A percentile compares a stretch with the other conserved stretches of the same genome.
Evolutionary conservation across 1,284 basidiomycete species (phyloP).

Genomic region (Trichosporon sp.): DNA sequence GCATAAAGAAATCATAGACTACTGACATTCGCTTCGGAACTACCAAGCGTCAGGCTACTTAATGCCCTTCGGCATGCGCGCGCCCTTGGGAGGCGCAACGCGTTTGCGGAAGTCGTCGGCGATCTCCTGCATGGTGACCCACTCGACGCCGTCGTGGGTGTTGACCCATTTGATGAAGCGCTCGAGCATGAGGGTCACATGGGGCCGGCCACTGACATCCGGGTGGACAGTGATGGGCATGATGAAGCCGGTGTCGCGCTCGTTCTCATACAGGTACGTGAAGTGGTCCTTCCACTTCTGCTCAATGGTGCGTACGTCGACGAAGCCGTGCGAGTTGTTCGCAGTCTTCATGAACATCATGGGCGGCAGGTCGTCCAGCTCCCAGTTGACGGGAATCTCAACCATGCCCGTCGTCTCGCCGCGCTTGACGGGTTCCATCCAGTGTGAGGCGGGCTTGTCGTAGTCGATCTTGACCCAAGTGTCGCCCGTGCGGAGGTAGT

Average conservation of each 20-base stretch:
- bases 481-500: constrained; percentile 70
- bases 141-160: constrained; percentile 69
- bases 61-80: constrained; percentile 42
- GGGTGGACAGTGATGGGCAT: constrained; percentile 69
- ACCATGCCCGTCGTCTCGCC: constrained; percentile 71
- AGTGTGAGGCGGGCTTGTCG: constrained; percentile 63
- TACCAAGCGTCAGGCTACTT: neutral
- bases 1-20: constrained; percentile 19
- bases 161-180: constrained; percentile 78
- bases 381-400: constrained; percentile 73
- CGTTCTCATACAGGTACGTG: constrained; percentile 64
- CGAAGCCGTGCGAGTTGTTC: constrained; percentile 71
- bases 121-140: constrained; percentile 65
- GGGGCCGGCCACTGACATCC: constrained; percentile 63
- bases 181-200: constrained; percentile 76
- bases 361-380: constrained; percentile 66
- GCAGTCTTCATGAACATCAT: constrained; percentile 74
- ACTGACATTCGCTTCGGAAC: neutral
- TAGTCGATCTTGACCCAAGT: constrained; percentile 76
- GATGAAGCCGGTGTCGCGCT: constrained; percentile 59
- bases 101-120: constrained; percentile 43
- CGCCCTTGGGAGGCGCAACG: constrained; percentile 38
- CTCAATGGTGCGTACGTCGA: constrained; percentile 70
- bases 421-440: constrained; percentile 73
- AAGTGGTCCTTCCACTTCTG: constrained; percentile 77